phyloP scores from a whole-genome alignment of 345 rosid species.

The Conringia planisiliqua region DNA sequence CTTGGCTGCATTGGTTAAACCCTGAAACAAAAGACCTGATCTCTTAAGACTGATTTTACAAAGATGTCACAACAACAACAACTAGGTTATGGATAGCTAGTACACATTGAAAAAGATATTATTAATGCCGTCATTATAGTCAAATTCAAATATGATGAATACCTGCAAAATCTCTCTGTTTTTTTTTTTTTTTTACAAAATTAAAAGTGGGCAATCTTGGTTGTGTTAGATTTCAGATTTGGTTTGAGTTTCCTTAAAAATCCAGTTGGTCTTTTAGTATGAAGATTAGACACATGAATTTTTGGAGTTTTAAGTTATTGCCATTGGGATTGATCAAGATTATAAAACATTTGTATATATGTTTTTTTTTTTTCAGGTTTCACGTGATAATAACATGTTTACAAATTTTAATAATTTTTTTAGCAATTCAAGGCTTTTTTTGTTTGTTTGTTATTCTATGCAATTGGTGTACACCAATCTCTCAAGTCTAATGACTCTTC shows the following conservation, averaged over 20 bases:
- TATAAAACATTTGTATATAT: neutral
- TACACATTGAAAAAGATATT: neutral
- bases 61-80: neutral
- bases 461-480: neutral
- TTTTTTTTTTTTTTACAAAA: neutral
- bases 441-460: neutral
- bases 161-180: neutral
- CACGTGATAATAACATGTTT: neutral
- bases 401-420: neutral
- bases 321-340: neutral
- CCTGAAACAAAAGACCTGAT: constrained; percentile 22
- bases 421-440: neutral
- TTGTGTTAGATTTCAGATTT: neutral
- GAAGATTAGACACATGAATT: neutral
- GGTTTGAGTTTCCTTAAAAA: neutral
- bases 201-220: neutral
- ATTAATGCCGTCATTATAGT: neutral
- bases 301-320: neutral
- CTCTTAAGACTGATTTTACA: neutral
- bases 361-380: neutral
- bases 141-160: neutral
- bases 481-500: neutral
- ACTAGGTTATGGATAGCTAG: neutral
- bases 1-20: constrained; percentile 17
- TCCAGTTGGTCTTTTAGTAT: neutral